Conservation (phyloP, 2,329 filamentous ascomycete species). For the Verticillium nubilum region DNA sequence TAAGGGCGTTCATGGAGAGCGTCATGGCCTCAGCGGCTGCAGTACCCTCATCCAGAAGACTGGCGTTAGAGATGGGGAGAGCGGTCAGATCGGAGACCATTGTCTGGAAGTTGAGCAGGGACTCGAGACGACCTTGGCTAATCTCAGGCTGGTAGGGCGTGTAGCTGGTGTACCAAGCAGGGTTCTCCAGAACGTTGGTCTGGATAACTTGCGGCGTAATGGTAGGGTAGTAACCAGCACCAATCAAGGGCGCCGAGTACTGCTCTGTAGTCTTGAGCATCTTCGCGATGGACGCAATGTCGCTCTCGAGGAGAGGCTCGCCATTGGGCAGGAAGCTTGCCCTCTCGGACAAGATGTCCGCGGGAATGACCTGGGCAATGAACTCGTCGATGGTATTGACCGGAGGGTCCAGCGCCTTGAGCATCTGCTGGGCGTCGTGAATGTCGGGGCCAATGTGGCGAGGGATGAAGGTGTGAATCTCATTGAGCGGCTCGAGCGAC, state of each 20-base stretch:
- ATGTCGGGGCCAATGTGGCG: conserved; percentile 84
- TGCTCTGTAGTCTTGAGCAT: conserved; percentile 28
- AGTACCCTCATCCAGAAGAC: conserved; percentile 83
- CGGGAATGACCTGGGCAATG: conserved; percentile 75
- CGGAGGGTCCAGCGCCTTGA: conserved; percentile 71
- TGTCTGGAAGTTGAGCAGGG: conserved; percentile 92
- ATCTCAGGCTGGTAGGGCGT: conserved; percentile 97
- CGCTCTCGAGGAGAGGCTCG: conserved; percentile 50
- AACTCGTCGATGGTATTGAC: conserved; percentile 73
- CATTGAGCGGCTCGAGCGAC: conserved; percentile 12
- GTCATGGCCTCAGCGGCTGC: conserved; percentile 96
- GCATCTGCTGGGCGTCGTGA: conserved; percentile 68
- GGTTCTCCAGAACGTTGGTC: conserved; percentile 86
- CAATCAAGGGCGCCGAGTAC: conserved; percentile 55
- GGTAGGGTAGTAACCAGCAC: conserved; percentile 84
- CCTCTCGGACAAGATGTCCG: conserved; percentile 66
- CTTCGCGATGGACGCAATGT: conserved; percentile 41
- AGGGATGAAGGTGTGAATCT: conserved; percentile 63
- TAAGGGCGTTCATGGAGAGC: conserved; percentile 73
- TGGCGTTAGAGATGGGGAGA: conserved; percentile 84
- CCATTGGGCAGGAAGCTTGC: conserved; percentile 52
- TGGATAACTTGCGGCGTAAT: conserved; percentile 85
- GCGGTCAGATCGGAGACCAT: conserved; percentile 84
- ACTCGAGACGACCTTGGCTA: conserved; percentile 89
- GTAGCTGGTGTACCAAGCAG: conserved; percentile 97